These are phyloP conservation scores for Posidonia oceanica DNA, from an alignment of 116 monocot species.

Conservation along the genomic window DNA sequence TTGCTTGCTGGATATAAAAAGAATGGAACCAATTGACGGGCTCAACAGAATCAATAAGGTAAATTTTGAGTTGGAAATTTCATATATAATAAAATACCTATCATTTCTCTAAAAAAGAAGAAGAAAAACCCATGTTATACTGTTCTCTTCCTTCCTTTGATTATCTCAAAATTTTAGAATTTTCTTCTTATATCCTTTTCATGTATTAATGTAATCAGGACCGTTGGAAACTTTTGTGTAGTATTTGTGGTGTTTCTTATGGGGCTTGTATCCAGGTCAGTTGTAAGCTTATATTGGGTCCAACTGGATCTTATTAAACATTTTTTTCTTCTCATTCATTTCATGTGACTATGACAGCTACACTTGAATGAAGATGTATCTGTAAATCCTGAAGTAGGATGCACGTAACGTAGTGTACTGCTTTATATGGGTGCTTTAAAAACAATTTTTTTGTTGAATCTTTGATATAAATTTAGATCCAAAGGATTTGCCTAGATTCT, in stretches of 20 bases:
- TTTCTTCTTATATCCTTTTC: background rate
- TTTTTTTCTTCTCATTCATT: too few relatives aligned
- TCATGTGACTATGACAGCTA: too few relatives aligned
- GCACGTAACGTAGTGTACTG: too few relatives aligned
- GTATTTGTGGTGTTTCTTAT: constrained; percentile 91
- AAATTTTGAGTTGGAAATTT: background rate
- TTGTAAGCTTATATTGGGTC: background rate
- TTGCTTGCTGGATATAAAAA: constrained; percentile 83
- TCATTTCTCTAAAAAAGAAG: background rate
- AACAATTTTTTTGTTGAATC: too few relatives aligned
- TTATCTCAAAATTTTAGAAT: background rate
- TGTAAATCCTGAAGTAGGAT: too few relatives aligned
- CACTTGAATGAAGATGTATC: too few relatives aligned
- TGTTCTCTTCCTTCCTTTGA: background rate
- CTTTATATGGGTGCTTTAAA: too few relatives aligned
- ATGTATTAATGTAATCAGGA: constrained; percentile 40
- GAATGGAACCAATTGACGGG: constrained; percentile 99
- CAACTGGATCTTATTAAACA: too few relatives aligned
- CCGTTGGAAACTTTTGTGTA: constrained; percentile 96
- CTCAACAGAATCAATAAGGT: constrained; percentile 89
- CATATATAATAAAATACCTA: background rate
- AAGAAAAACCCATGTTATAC: background rate
- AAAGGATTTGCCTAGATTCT: too few relatives aligned
- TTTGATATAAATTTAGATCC: too few relatives aligned
- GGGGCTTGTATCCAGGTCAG: constrained; percentile 97